These are phyloP conservation scores for Tolypocladium cylindrosporum DNA, from an alignment of 2,329 filamentous ascomycete species.

Conservation along the genomic window DNA sequence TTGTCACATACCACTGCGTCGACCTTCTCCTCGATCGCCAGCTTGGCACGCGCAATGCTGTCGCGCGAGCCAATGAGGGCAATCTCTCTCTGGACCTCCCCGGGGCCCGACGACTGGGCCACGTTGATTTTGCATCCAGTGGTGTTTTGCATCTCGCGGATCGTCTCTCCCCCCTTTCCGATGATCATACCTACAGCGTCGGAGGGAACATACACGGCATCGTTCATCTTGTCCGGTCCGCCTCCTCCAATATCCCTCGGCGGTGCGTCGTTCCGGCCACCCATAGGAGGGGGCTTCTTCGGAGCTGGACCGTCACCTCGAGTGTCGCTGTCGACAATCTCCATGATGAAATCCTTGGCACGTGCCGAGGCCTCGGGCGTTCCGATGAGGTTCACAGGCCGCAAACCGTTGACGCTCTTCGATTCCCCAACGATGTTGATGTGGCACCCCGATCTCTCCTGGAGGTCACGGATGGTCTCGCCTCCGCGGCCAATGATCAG, in stretches of 20 bases:
- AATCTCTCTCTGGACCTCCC: conserved; percentile 76
- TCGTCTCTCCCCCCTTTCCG: conserved; percentile 87
- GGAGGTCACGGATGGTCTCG: conserved; percentile 85
- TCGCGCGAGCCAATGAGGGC: conserved; percentile 70
- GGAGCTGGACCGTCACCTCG: conserved; percentile 38
- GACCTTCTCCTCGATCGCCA: conserved; percentile 83
- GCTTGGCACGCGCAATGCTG: conserved; percentile 71
- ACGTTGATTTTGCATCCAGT: conserved; percentile 95
- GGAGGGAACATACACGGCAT: conserved; percentile 76
- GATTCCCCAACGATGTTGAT: conserved; percentile 92
- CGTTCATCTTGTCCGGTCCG: conserved; percentile 60
- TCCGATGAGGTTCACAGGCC: conserved; percentile 85
- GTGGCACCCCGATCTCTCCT: conserved; percentile 87
- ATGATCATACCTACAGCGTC: conserved; percentile 96
- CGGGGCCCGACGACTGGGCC: conserved; percentile 65
- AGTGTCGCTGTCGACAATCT: conserved; percentile 89
- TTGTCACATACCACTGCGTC: conserved; percentile 64
- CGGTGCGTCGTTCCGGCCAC: conserved; percentile 19
- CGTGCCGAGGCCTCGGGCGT: conserved; percentile 61
- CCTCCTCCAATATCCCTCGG: conserved; percentile 23
- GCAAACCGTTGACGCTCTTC: conserved; percentile 82
- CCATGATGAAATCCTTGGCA: conserved; percentile 81
- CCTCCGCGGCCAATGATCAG: conserved; percentile 90
- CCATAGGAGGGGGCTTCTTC: conserved; percentile 16
- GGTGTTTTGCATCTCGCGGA: conserved; percentile 81